Evolutionary conservation across 1,284 basidiomycete species (phyloP).

Genomic region (Gomphus bonarii): DNA sequence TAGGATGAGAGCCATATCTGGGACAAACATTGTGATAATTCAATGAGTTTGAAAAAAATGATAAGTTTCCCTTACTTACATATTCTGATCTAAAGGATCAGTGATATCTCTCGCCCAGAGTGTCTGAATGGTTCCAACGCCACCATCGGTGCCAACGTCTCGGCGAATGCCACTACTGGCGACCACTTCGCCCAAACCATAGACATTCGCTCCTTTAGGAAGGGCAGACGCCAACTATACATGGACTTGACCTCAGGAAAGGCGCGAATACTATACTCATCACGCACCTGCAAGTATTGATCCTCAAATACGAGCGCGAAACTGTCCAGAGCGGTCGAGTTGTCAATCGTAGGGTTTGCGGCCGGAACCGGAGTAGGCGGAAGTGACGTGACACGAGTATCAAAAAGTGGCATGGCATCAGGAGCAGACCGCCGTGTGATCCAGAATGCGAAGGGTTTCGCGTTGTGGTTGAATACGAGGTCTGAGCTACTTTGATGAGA

Average conservation of each 20-base stretch:
- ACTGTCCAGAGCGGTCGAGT: conserved; percentile 40
- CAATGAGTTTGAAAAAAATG: neutral
- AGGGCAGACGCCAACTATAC: conserved; percentile 53
- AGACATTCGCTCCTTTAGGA: conserved; percentile 59
- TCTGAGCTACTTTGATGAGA: conserved; percentile 36
- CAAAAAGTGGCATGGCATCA: conserved; percentile 53
- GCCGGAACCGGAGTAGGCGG: conserved; percentile 45
- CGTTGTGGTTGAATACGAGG: conserved; percentile 57
- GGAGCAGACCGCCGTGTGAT: conserved; percentile 56
- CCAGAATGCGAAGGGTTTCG: conserved; percentile 69
- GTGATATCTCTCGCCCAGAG: conserved; percentile 57
- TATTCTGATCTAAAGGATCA: conserved; percentile 51
- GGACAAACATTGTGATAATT: conserved; percentile 13
- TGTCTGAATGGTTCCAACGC: conserved; percentile 48
- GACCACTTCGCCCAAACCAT: conserved; percentile 69
- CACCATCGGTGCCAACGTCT: conserved; percentile 38
- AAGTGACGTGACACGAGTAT: conserved; percentile 52
- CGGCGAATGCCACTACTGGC: conserved; percentile 58
- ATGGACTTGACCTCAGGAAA: neutral
- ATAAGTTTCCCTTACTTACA: conserved; percentile 30
- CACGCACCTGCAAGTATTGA: conserved; percentile 44
- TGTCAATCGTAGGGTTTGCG: conserved; percentile 30
- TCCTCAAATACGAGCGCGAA: conserved; percentile 72
- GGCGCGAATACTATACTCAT: neutral
- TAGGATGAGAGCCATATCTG: conserved; percentile 61